Percentiles rank a stretch among this genome's conserved stretches.
These are phyloP conservation scores for Clonostachys sp. DNA, from an alignment of 2,329 filamentous ascomycete species.

Conservation along the genomic window DNA sequence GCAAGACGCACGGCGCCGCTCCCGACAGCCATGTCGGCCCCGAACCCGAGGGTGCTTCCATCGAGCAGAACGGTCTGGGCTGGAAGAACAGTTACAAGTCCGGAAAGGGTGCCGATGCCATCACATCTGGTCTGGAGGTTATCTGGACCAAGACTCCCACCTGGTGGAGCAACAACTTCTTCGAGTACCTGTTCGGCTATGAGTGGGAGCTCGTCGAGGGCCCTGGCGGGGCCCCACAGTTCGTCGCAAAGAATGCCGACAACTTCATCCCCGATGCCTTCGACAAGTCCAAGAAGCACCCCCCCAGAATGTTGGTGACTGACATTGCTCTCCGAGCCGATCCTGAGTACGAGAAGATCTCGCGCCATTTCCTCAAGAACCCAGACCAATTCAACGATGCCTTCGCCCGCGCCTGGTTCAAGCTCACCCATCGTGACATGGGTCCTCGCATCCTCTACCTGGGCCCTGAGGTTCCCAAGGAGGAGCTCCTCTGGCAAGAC, in stretches of 20 bases:
- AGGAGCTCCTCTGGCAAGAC: slow-evolving; percentile 72
- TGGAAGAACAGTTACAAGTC: slow-evolving; percentile 62
- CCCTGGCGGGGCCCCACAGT: slow-evolving; percentile 73
- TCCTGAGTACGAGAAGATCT: slow-evolving; percentile 71
- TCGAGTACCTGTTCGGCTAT: slow-evolving; percentile 73
- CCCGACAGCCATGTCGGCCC: slow-evolving; percentile 57
- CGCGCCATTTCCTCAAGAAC: slow-evolving; percentile 63
- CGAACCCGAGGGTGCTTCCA: slow-evolving; percentile 60
- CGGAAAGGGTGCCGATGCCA: slow-evolving; percentile 68
- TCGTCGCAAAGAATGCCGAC: slow-evolving; percentile 61
- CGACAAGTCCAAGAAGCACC: slow-evolving; percentile 66
- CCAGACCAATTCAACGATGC: slow-evolving; percentile 64
- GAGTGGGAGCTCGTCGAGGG: slow-evolving; percentile 75
- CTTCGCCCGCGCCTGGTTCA: slow-evolving; percentile 76
- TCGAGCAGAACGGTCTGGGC: slow-evolving; percentile 67
- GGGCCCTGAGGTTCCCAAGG: slow-evolving; percentile 68
- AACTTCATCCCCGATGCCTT: slow-evolving; percentile 66
- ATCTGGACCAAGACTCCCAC: slow-evolving; percentile 74
- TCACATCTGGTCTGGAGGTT: slow-evolving; percentile 74
- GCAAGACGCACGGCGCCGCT: slow-evolving; percentile 76
- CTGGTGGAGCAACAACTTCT: slow-evolving; percentile 71
- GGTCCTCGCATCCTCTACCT: slow-evolving; percentile 67
- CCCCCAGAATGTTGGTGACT: slow-evolving; percentile 72
- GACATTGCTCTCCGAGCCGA: slow-evolving; percentile 71
- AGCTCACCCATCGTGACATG: slow-evolving; percentile 77